A percentile compares a stretch with the other conserved stretches of the same genome.
Conservation (phyloP, 495 filamentous ascomycete genomes). For the Cryomyces minteri region DNA sequence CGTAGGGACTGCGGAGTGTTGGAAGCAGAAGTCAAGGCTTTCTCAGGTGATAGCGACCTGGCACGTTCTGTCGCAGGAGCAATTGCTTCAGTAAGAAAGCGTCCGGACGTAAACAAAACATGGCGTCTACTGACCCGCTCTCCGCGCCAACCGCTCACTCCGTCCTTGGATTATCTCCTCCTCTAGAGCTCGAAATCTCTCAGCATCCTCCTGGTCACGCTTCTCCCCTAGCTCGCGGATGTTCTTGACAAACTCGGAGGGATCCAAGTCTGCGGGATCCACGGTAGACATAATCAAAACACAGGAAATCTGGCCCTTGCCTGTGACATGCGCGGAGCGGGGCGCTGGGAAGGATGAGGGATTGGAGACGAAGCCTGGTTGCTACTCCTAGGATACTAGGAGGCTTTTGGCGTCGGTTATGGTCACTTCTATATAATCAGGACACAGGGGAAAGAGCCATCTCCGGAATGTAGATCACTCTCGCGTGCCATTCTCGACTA, state of each 20-base stretch:
- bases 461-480: too few species aligned
- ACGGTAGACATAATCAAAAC: too few species aligned
- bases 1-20: slow-evolving; percentile 12
- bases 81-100: background rate
- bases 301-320: too few species aligned
- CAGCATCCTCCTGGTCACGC: slow-evolving; percentile 83
- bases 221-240: slow-evolving; percentile 76
- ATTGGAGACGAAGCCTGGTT: too few species aligned
- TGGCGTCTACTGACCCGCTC: slow-evolving; percentile 65
- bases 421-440: too few species aligned
- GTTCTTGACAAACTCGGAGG: slow-evolving; percentile 59
- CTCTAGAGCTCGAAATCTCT: slow-evolving; percentile 73
- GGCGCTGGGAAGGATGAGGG: too few species aligned
- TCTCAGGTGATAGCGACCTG: slow-evolving; percentile 16
- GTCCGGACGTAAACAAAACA: background rate
- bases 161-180: slow-evolving; percentile 84
- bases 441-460: too few species aligned
- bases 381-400: too few species aligned
- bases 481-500: too few species aligned
- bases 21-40: slow-evolving; percentile 2
- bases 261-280: too few species aligned
- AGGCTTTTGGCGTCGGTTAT: too few species aligned
- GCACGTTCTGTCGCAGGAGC: slow-evolving; percentile 12
- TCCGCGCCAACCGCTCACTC: slow-evolving; percentile 70
- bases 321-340: too few species aligned